phyloP scores from a whole-genome alignment of 257 asterid genomes.

The Primulina huaijiensis region DNA sequence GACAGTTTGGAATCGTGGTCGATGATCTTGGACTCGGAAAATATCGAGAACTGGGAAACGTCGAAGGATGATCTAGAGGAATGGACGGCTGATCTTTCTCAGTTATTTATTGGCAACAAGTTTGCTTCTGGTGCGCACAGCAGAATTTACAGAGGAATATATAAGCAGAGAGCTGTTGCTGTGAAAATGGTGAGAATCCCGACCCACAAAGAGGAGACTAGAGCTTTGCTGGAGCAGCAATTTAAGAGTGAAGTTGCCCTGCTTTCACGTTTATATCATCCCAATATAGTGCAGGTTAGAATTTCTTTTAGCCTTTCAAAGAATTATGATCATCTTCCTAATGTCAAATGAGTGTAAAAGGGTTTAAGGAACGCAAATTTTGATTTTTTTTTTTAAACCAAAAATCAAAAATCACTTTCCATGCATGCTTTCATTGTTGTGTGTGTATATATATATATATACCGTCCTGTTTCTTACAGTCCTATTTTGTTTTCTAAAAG shows the following conservation, averaged over 20 bases:
- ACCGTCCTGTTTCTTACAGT: not conserved
- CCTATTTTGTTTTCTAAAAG: conserved; percentile 30
- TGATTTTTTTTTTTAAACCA: too few species aligned
- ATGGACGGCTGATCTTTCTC: conserved; percentile 83
- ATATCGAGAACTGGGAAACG: conserved; percentile 77
- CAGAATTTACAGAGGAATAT: conserved; percentile 73
- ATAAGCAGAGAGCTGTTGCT: conserved; percentile 80
- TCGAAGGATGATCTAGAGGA: conserved; percentile 65
- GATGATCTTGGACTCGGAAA: conserved; percentile 87
- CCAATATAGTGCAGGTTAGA: conserved; percentile 62
- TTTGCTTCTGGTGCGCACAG: conserved; percentile 88
- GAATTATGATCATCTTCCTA: not conserved
- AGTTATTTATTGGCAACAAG: conserved; percentile 66
- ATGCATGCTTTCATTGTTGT: not conserved
- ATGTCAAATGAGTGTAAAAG: too few species aligned
- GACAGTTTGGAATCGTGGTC: conserved; percentile 98
- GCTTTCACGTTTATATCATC: conserved; percentile 62
- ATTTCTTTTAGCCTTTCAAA: not conserved
- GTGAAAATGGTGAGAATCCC: conserved; percentile 80
- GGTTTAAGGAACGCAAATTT: too few species aligned
- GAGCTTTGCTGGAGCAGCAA: conserved; percentile 50
- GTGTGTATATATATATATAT: too few species aligned
- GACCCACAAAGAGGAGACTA: conserved; percentile 51
- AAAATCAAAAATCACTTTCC: too few species aligned
- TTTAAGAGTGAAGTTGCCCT: conserved; percentile 62